A percentile compares a stretch with the other conserved stretches of the same genome.
These are phyloP conservation scores for Salix purpurea DNA, from an alignment of 345 rosid genomes.

Conservation along the genomic window DNA sequence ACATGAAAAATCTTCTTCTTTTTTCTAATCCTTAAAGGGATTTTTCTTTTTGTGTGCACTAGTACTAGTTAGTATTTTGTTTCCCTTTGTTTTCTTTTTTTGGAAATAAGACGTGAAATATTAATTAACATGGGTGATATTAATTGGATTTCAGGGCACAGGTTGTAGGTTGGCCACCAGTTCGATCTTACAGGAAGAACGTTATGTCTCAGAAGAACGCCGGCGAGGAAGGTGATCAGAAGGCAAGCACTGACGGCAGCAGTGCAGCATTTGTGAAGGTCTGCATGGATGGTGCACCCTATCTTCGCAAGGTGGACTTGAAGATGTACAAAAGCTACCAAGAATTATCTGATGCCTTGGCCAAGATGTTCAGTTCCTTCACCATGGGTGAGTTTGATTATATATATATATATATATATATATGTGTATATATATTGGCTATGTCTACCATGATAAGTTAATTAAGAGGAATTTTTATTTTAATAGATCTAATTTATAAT, in stretches of 20 bases:
- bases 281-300: constrained; percentile 96
- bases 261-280: constrained; percentile 83
- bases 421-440: background rate
- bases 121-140: background rate
- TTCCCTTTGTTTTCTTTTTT: background rate
- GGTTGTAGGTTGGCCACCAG: constrained; percentile 98
- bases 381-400: constrained; percentile 62
- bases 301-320: constrained; percentile 89
- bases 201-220: constrained; percentile 62
- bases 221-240: constrained; percentile 22
- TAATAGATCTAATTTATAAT: background rate
- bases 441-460: background rate
- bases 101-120: background rate
- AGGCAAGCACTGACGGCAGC: constrained; percentile 23
- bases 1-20: background rate
- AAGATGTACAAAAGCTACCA: constrained; percentile 85
- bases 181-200: constrained; percentile 86
- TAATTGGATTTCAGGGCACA: constrained; percentile 58
- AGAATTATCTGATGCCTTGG: constrained; percentile 78
- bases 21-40: background rate
- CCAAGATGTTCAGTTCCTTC: constrained; percentile 95
- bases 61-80: background rate
- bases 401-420: background rate
- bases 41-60: background rate
- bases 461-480: background rate